Percentiles rank a stretch among this genome's conserved stretches.
phyloP scores from a whole-genome alignment of 139 green algal species.

The Chlorella sp. region DNA sequence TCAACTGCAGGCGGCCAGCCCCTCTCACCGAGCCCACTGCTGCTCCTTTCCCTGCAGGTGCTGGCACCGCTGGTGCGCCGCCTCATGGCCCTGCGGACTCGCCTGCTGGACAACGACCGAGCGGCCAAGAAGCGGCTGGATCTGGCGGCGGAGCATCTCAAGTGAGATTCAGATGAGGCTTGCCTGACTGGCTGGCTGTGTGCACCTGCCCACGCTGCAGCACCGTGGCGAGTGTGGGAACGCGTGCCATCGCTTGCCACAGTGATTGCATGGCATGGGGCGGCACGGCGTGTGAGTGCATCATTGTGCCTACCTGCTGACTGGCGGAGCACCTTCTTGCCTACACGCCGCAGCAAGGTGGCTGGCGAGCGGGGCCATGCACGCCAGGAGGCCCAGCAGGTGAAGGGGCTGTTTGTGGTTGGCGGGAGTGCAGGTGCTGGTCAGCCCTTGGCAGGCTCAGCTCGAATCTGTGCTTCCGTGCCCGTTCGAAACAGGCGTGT shows the following conservation, averaged over 20 bases:
- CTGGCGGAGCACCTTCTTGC: neutral
- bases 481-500: too few species aligned
- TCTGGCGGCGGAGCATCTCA: neutral
- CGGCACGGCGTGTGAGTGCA: neutral
- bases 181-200: neutral
- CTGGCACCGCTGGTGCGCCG: conserved; percentile 18
- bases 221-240: neutral
- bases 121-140: conserved; percentile 16
- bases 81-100: conserved; percentile 4
- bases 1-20: too few species aligned
- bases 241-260: neutral
- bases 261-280: too few species aligned
- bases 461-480: neutral
- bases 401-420: neutral
- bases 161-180: neutral
- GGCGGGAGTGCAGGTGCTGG: neutral
- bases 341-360: neutral
- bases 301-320: neutral
- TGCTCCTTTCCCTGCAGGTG: neutral
- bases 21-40: too few species aligned
- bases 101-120: conserved; percentile 10
- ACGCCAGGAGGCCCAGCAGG: neutral
- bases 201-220: neutral
- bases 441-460: neutral
- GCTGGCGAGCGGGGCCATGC: neutral